Evolutionary conservation across 2,329 filamentous ascomycete genomes (phyloP).

Genomic region (Fusarium caatingaense): DNA sequence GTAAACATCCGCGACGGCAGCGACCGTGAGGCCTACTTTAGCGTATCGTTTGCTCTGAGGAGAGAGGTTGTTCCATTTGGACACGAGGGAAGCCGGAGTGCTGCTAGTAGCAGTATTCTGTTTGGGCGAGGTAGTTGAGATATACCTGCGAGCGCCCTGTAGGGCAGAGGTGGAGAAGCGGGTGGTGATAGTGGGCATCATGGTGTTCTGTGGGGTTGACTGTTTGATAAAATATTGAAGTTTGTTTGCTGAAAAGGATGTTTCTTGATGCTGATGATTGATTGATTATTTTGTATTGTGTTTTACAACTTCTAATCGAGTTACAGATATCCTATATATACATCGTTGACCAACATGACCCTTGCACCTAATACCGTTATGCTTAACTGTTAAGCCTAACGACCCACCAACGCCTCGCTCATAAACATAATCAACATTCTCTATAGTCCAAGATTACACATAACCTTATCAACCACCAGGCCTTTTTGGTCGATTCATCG

Average conservation of each 20-base stretch:
- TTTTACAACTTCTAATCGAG: neutral
- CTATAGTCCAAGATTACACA: conserved; percentile 5
- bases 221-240: neutral
- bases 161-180: conserved; percentile 32
- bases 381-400: conserved; percentile 39
- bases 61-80: conserved; percentile 46
- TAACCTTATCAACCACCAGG: conserved; percentile 34
- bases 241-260: neutral
- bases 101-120: conserved; percentile 12
- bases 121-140: conserved; percentile 39
- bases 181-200: conserved; percentile 36
- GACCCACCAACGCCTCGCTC: conserved; percentile 19
- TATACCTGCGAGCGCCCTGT: conserved; percentile 29
- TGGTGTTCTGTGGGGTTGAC: conserved; percentile 7
- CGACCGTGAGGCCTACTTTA: conserved; percentile 32
- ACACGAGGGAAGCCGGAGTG: neutral
- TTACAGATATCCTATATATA: conserved; percentile 20
- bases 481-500: conserved; percentile 58
- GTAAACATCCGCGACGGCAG: conserved; percentile 42
- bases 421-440: conserved; percentile 10
- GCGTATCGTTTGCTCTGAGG: conserved; percentile 45
- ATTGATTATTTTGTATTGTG: conserved; percentile 7
- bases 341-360: conserved; percentile 9
- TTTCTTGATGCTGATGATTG: neutral
- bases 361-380: conserved; percentile 31